phyloP scores from a whole-genome alignment of 2,329 filamentous ascomycete genomes.

The Lomentospora prolificans region DNA sequence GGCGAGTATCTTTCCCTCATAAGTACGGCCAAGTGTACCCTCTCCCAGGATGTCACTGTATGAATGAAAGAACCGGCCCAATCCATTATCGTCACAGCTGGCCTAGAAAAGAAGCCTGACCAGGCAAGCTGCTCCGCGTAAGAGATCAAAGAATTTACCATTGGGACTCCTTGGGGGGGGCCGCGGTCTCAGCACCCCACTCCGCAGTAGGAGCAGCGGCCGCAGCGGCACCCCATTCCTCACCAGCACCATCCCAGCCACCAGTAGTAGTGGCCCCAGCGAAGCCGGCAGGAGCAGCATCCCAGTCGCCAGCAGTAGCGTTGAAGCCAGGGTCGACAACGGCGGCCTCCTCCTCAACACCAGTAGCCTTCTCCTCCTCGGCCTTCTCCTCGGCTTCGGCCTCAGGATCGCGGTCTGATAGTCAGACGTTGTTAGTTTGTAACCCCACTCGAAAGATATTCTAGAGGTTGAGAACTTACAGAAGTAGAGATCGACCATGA shows the following conservation, averaged over 20 bases:
- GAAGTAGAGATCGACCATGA: constrained; percentile 99
- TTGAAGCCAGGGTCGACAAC: constrained; percentile 66
- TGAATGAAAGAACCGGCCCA: constrained; percentile 5
- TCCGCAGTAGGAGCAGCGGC: constrained; percentile 58
- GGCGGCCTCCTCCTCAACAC: constrained; percentile 74
- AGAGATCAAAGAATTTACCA: constrained; percentile 31
- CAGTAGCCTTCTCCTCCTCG: constrained; percentile 88
- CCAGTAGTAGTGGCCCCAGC: constrained; percentile 46
- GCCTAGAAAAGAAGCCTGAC: background rate
- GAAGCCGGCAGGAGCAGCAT: constrained; percentile 65
- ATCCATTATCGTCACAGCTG: background rate
- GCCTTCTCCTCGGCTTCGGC: constrained; percentile 98
- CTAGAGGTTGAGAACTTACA: constrained; percentile 40
- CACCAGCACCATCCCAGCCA: constrained; percentile 49
- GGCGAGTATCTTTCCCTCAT: constrained; percentile 99
- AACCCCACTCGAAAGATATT: background rate
- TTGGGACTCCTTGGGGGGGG: constrained; percentile 37
- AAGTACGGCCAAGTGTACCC: constrained; percentile 55
- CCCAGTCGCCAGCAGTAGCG: constrained; percentile 68
- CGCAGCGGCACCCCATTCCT: constrained; percentile 57
- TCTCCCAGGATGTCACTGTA: constrained; percentile 10
- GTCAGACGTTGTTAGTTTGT: background rate
- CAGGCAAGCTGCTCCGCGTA: background rate
- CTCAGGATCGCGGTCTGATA: constrained; percentile 86
- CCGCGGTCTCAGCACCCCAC: constrained; percentile 55